A percentile compares a stretch with the other conserved stretches of the same genome.
Conservation (phyloP, 2,329 filamentous ascomycete genomes). For the Ophiostoma sp. region DNA sequence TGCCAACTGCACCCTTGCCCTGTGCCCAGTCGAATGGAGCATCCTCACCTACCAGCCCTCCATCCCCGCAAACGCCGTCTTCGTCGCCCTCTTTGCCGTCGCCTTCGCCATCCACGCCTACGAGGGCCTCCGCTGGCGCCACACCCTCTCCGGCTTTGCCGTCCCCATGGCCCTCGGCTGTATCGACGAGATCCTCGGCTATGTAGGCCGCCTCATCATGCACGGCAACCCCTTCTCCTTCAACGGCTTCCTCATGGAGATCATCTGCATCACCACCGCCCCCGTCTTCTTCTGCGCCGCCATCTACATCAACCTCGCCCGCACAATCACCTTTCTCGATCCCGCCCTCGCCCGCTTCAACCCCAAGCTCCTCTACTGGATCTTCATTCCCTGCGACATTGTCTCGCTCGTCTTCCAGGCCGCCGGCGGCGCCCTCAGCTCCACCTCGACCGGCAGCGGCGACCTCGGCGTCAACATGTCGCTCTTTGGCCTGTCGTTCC, state of each 20-base stretch:
- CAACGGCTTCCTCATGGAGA: slow-evolving; percentile 60
- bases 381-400: slow-evolving; percentile 50
- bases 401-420: slow-evolving; percentile 53
- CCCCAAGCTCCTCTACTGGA: slow-evolving; percentile 40
- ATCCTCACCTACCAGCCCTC: slow-evolving; percentile 46
- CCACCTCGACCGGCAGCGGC: slow-evolving; percentile 42
- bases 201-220: slow-evolving; percentile 54
- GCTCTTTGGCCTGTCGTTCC: slow-evolving; percentile 53
- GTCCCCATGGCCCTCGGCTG: slow-evolving; percentile 52
- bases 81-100: slow-evolving; percentile 43
- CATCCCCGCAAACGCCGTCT: slow-evolving; percentile 40
- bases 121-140: slow-evolving; percentile 45
- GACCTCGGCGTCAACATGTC: slow-evolving; percentile 45
- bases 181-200: slow-evolving; percentile 56
- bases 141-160: slow-evolving; percentile 42
- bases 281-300: slow-evolving; percentile 57
- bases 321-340: slow-evolving; percentile 38
- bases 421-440: slow-evolving; percentile 49
- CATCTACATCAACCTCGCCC: slow-evolving; percentile 57
- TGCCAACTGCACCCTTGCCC: slow-evolving; percentile 46
- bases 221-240: slow-evolving; percentile 55
- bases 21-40: slow-evolving; percentile 43
- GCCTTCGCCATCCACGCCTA: slow-evolving; percentile 44
- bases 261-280: slow-evolving; percentile 54
- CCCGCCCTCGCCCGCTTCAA: slow-evolving; percentile 39